A percentile compares a stretch with the other conserved stretches of the same genome.
phyloP scores from a whole-genome alignment of 139 green algal genomes.

The Chlamydomonas applanata region DNA sequence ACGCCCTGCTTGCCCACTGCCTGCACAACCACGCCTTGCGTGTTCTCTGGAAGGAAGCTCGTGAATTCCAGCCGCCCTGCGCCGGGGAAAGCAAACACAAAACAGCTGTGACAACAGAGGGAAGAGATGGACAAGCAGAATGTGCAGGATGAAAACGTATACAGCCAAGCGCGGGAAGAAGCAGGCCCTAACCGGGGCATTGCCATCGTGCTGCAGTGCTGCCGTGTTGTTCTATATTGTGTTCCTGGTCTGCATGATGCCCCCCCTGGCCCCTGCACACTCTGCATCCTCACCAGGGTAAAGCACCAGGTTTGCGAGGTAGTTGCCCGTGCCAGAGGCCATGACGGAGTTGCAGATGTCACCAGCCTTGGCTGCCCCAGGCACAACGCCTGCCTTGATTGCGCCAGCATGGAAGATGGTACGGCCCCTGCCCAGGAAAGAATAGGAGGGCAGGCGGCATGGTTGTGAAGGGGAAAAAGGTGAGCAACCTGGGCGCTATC shows the following conservation, averaged over 20 bases:
- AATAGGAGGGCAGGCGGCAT: too few relatives aligned
- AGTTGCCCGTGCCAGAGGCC: constrained; percentile 66
- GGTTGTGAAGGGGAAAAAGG: neutral
- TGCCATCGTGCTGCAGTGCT: too few relatives aligned
- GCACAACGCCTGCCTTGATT: constrained; percentile 10
- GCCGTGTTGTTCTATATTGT: too few relatives aligned
- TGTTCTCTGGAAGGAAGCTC: constrained; percentile 72
- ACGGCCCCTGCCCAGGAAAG: constrained; percentile 26
- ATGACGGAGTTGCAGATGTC: constrained; percentile 62
- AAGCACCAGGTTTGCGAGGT: constrained; percentile 88
- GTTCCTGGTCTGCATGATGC: neutral
- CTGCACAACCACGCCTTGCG: constrained; percentile 70
- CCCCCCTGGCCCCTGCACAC: neutral
- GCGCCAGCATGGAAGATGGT: constrained; percentile 34
- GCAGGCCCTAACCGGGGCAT: neutral
- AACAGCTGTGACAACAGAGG: neutral
- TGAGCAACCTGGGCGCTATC: too few relatives aligned
- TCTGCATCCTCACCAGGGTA: constrained; percentile 70
- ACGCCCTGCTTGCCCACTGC: constrained; percentile 68
- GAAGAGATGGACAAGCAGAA: constrained; percentile 11
- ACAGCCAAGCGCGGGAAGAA: constrained; percentile 7
- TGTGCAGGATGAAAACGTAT: neutral
- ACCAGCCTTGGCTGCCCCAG: constrained; percentile 46
- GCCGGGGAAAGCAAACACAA: neutral
- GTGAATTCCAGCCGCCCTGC: constrained; percentile 77